Conservation (phyloP, 1,284 basidiomycete species). For the Erythrobasidium hasegawianum region DNA sequence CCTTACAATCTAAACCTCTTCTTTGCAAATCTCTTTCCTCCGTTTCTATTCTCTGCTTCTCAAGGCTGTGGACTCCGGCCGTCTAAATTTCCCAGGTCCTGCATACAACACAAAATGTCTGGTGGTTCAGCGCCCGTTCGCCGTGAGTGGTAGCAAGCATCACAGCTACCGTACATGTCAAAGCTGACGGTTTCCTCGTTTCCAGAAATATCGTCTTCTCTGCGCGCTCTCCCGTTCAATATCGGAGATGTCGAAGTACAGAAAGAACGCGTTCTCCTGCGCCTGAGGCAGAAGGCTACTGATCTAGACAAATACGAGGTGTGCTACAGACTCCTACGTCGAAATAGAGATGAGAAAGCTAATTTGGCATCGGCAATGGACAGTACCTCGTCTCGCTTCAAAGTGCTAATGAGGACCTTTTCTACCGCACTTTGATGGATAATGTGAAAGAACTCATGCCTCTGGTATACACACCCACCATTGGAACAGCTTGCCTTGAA, state of each 20-base stretch:
- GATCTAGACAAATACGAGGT: slow-evolving; percentile 33
- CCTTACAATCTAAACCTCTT: no score
- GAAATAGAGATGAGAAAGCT: no score
- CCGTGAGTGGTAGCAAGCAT: no score
- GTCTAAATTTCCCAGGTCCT: no score
- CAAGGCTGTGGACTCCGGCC: no score
- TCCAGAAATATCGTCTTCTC: neutral
- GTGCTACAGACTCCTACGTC: neutral
- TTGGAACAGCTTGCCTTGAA: slow-evolving; percentile 84
- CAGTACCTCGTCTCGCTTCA: slow-evolving; percentile 28
- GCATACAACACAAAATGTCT: no score
- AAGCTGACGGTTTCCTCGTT: no score
- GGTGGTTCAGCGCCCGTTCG: no score
- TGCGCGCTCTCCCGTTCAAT: slow-evolving; percentile 20
- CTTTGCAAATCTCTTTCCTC: no score
- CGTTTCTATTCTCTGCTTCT: no score
- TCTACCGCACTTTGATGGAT: slow-evolving; percentile 34
- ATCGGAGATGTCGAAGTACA: slow-evolving; percentile 32
- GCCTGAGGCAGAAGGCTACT: slow-evolving; percentile 25
- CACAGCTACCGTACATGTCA: no score
- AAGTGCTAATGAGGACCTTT: slow-evolving; percentile 30
- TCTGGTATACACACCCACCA: slow-evolving; percentile 85
- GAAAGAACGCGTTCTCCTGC: slow-evolving; percentile 29
- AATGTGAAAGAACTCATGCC: slow-evolving; percentile 64
- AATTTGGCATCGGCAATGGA: neutral